Percentiles rank a stretch among this genome's conserved stretches.
phyloP scores from a whole-genome alignment of 2,329 filamentous ascomycete species.

The Curvularia lunata region DNA sequence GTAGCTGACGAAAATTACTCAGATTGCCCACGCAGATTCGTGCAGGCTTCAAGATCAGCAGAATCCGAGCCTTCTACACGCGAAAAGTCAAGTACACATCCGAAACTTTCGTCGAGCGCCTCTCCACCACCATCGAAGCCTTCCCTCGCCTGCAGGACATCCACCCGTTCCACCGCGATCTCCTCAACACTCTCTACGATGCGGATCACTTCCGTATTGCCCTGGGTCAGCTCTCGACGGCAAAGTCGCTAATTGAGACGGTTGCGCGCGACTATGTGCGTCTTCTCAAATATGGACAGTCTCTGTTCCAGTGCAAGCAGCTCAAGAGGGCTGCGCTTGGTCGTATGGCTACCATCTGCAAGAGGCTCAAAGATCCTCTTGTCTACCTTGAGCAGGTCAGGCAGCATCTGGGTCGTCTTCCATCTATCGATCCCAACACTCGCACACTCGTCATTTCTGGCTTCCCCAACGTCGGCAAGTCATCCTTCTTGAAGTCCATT shows the following conservation, averaged over 20 bases:
- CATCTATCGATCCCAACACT: slow-evolving; percentile 97
- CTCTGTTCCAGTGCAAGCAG: slow-evolving; percentile 97
- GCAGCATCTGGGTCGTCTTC: slow-evolving; percentile 95
- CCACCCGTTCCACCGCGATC: slow-evolving; percentile 87
- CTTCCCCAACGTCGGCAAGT: slow-evolving; percentile 93
- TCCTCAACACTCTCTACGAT: slow-evolving; percentile 92
- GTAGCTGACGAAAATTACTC: slow-evolving; percentile 1
- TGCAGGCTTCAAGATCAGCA: slow-evolving; percentile 91
- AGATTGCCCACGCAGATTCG: slow-evolving; percentile 94
- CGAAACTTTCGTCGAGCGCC: slow-evolving; percentile 95
- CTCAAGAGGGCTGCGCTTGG: slow-evolving; percentile 94
- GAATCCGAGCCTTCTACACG: slow-evolving; percentile 96
- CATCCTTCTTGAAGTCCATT: slow-evolving; percentile 89
- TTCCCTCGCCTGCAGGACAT: slow-evolving; percentile 90
- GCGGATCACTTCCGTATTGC: slow-evolving; percentile 79
- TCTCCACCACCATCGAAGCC: slow-evolving; percentile 86
- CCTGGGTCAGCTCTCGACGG: slow-evolving; percentile 92
- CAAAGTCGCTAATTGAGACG: slow-evolving; percentile 95
- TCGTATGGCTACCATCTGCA: slow-evolving; percentile 97
- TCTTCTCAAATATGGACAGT: slow-evolving; percentile 90
- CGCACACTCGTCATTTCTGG: slow-evolving; percentile 95
- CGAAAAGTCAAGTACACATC: slow-evolving; percentile 93
- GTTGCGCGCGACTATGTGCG: slow-evolving; percentile 96
- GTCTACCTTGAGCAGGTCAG: slow-evolving; percentile 95
- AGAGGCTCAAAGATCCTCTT: slow-evolving; percentile 90